A percentile compares a stretch with the other conserved stretches of the same genome.
phyloP scores from a whole-genome alignment of 176 grass and related monocot species.

The Cenchrus americanus region DNA sequence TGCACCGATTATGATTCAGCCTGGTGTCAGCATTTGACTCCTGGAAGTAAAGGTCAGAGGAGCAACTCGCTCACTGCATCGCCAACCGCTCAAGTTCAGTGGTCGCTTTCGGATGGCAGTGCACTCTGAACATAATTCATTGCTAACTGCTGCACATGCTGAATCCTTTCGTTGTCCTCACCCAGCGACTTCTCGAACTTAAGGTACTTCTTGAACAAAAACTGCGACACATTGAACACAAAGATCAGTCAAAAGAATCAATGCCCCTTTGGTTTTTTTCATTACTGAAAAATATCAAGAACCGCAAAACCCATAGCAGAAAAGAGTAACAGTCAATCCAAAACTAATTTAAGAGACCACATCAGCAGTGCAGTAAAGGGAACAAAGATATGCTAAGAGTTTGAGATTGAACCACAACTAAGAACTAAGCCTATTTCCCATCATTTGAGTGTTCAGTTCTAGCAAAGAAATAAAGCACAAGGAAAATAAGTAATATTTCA shows the following conservation, averaged over 20 bases:
- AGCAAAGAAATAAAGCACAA: background rate
- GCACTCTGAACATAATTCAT: slow-evolving; percentile 79
- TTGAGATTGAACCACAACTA: background rate
- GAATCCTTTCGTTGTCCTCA: slow-evolving; percentile 54
- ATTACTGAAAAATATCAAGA: background rate
- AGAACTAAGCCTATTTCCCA: background rate
- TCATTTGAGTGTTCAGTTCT: background rate
- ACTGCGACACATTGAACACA: slow-evolving; percentile 48
- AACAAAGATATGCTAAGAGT: background rate
- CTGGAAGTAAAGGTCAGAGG: background rate
- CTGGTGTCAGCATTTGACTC: background rate
- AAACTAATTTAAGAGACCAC: background rate
- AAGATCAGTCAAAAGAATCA: background rate
- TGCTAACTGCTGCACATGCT: slow-evolving; percentile 80
- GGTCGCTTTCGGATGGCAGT: slow-evolving; percentile 21
- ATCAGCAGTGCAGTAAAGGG: background rate
- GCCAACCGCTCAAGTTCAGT: background rate
- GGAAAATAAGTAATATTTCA: background rate
- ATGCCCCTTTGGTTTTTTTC: background rate
- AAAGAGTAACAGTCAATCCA: background rate
- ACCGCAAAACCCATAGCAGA: background rate
- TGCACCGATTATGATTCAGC: background rate
- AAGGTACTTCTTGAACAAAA: slow-evolving; percentile 93
- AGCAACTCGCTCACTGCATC: background rate
- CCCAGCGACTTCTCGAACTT: slow-evolving; percentile 68